These are phyloP conservation scores for Eucommia ulmoides DNA, from an alignment of 257 asterid genomes.

Conservation along the genomic window DNA sequence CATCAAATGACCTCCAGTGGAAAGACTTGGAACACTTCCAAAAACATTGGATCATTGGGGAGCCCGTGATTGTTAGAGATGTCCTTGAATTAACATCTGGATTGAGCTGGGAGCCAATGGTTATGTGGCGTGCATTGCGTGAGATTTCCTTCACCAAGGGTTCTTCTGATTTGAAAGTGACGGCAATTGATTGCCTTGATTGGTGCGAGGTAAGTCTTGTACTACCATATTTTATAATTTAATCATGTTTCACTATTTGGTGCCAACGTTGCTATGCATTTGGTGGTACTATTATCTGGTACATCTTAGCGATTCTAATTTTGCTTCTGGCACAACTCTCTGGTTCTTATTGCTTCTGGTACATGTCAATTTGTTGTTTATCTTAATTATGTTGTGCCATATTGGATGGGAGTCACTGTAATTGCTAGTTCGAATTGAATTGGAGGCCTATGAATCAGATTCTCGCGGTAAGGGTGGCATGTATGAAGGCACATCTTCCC, in stretches of 20 bases:
- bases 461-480: no score
- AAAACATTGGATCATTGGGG: constrained; percentile 53
- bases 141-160: constrained; percentile 16
- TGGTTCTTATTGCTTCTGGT: background rate
- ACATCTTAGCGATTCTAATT: no score
- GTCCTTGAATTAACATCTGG: constrained; percentile 34
- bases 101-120: constrained; percentile 76
- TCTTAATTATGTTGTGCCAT: background rate
- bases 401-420: no score
- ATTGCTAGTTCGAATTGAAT: no score
- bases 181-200: constrained; percentile 58
- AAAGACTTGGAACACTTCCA: constrained; percentile 44
- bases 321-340: background rate
- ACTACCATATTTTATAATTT: background rate
- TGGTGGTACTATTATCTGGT: no score
- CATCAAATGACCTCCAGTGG: constrained; percentile 25
- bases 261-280: no score
- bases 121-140: constrained; percentile 71
- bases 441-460: no score
- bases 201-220: constrained; percentile 39
- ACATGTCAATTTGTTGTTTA: background rate
- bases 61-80: constrained; percentile 41
- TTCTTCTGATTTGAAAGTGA: constrained; percentile 30
- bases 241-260: no score
- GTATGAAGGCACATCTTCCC: no score